Percentiles rank a stretch among this genome's conserved stretches.
phyloP scores from a whole-genome alignment of 1,139 yeast species.

The Scheffersomyces quercinus region DNA sequence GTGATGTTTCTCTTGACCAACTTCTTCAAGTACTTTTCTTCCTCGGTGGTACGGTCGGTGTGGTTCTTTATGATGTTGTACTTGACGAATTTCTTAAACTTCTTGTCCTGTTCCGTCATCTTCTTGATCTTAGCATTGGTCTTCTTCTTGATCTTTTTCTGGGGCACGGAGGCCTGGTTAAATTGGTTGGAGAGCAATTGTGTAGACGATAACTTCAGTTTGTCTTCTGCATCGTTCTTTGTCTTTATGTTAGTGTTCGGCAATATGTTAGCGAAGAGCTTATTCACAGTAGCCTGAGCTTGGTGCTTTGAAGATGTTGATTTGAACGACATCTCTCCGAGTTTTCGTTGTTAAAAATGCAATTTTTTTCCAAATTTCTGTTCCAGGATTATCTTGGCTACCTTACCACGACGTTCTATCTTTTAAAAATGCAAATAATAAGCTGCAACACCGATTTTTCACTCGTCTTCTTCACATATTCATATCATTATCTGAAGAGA shows the following conservation, averaged over 20 bases:
- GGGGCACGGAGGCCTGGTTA: slow-evolving; percentile 12
- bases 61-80: slow-evolving; percentile 50
- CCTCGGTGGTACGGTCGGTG: slow-evolving; percentile 38
- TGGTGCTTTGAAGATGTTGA: slow-evolving; percentile 33
- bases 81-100: slow-evolving; percentile 51
- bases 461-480: no score
- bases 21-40: slow-evolving; percentile 48
- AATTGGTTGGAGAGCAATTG: slow-evolving; percentile 18
- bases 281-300: slow-evolving; percentile 43
- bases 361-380: no score
- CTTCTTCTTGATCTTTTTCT: slow-evolving; percentile 31
- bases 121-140: slow-evolving; percentile 36
- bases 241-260: slow-evolving; percentile 34
- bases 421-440: no score
- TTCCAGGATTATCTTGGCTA: no score
- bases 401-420: no score
- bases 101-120: slow-evolving; percentile 33
- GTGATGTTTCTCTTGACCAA: slow-evolving; percentile 51
- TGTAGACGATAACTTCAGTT: slow-evolving; percentile 16
- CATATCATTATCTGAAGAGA: no score
- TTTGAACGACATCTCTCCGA: slow-evolving; percentile 25
- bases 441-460: no score
- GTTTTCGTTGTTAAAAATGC: no score
- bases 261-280: slow-evolving; percentile 40
- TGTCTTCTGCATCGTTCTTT: slow-evolving; percentile 7